phyloP scores from a whole-genome alignment of 2,329 filamentous ascomycete genomes.

The Cordyceps fumosorosea region DNA sequence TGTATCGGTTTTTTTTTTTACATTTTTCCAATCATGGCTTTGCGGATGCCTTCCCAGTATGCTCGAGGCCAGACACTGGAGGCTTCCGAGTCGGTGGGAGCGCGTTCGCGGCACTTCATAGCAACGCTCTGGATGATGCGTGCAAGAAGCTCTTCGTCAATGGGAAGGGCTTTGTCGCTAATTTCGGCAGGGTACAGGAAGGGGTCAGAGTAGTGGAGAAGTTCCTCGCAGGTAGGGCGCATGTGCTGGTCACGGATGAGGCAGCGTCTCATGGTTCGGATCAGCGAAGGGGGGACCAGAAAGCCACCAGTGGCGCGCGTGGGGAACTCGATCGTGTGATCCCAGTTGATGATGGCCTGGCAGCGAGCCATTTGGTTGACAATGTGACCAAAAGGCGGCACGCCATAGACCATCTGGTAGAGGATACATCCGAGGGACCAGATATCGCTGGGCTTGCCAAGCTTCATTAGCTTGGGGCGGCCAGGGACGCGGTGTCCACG shows the following conservation, averaged over 20 bases:
- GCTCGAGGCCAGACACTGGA: constrained; percentile 51
- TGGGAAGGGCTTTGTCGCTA: constrained; percentile 47
- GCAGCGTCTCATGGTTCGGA: constrained; percentile 57
- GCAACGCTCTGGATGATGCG: constrained; percentile 59
- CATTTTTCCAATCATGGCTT: constrained; percentile 35
- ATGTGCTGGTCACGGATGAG: constrained; percentile 55
- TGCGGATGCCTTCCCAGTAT: constrained; percentile 54
- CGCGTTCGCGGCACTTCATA: constrained; percentile 48
- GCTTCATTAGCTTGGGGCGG: constrained; percentile 75
- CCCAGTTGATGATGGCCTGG: constrained; percentile 76
- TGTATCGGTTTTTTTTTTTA: constrained; percentile 14
- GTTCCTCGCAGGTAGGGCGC: constrained; percentile 57
- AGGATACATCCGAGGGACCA: constrained; percentile 96
- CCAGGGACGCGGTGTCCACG: constrained; percentile 37
- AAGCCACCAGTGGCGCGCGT: constrained; percentile 60
- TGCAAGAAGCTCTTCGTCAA: constrained; percentile 56
- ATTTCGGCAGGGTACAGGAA: constrained; percentile 59
- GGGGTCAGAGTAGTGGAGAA: constrained; percentile 52
- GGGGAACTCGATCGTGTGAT: constrained; percentile 66
- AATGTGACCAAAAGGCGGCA: constrained; percentile 91
- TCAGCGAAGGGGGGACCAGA: constrained; percentile 50
- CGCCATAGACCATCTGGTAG: constrained; percentile 97
- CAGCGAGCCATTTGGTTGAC: constrained; percentile 79
- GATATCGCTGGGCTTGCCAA: constrained; percentile 92
- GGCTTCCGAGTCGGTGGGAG: constrained; percentile 52